Base-by-base conservation (phyloP, 371 early-diverging fungal genomes). In the Mortierella sp. region DNA sequence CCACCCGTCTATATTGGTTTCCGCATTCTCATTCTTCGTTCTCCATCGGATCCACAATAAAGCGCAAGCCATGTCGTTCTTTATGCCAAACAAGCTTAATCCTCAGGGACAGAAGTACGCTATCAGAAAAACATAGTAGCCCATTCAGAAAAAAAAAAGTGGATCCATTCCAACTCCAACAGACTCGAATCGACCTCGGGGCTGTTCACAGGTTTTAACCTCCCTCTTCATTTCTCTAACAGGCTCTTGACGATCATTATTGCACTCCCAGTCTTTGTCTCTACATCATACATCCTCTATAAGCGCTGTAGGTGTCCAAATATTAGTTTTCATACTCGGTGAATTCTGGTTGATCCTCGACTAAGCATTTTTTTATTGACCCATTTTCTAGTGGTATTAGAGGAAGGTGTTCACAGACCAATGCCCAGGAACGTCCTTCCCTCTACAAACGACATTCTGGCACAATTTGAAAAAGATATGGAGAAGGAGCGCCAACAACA, bases 71-170 rank as follows among this genome's bases (percentile, higher is more conserved):
- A 72, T 66, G 62, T 49, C 66, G 28, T 65, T 60, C 53, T 66
- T 64, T 39, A 24, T 75, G 48, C 64, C 69, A 15, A 75, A 75
- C 60, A 75, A 75, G 53, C 60, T 75, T 47, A 75, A 75, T 48
- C 75, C 75, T 46, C 75, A 75, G 64, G 75, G 68, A 24, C 63
- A 63, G 34, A 72, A 39, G 72, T 72, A 44, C 39, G 24, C 7
- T 0, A 15, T 6, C 4, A 2, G 17, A 39, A 11, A 39, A 39
- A 39, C 5, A n/a, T n/a, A n/a, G n/a, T n/a, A n/a, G n/a, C n/a
- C n/a, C n/a, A n/a, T n/a, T n/a, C n/a, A n/a, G n/a, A n/a, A n/a
- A n/a, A n/a, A n/a, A n/a, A n/a, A n/a, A n/a, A n/a, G n/a, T n/a
- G n/a, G n/a, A n/a, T n/a, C n/a, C n/a, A n/a, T n/a, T n/a, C n/a